Conservation (phyloP, 176 grass and related monocot genomes). For the Dendrocalamus sinicus region DNA sequence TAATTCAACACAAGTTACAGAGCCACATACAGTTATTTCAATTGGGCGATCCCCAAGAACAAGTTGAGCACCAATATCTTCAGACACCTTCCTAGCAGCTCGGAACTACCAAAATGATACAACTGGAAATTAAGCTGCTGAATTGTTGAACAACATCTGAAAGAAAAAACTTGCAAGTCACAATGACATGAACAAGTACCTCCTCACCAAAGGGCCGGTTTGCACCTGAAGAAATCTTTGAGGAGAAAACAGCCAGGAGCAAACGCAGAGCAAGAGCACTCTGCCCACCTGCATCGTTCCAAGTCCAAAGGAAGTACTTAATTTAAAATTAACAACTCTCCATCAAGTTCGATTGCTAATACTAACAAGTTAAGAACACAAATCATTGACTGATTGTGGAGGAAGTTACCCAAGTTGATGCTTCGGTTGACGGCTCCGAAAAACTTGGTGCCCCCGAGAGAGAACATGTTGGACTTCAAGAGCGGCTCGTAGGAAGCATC, state of each 20-base stretch:
- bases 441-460: conserved; percentile 71
- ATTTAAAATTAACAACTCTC: too few species aligned
- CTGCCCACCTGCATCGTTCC: conserved; percentile 69
- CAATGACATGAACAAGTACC: conserved; percentile 32
- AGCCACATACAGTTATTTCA: conserved; percentile 82
- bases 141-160: not conserved
- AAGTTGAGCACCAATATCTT: conserved; percentile 91
- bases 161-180: not conserved
- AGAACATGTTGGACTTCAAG: conserved; percentile 86
- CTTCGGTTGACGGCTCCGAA: conserved; percentile 82
- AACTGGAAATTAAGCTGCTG: not conserved
- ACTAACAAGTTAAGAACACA: too few species aligned
- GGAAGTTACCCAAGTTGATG: conserved; percentile 71
- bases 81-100: conserved; percentile 77
- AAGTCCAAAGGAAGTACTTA: not conserved
- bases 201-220: conserved; percentile 88
- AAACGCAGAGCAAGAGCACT: conserved; percentile 88
- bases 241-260: conserved; percentile 90
- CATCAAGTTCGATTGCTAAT: too few species aligned
- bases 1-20: not conserved
- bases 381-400: too few species aligned
- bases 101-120: conserved; percentile 60
- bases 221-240: conserved; percentile 74
- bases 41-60: conserved; percentile 96
- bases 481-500: conserved; percentile 53